A percentile compares a stretch with the other conserved stretches of the same genome.
Conservation (phyloP, 1,139 yeast species). For the Pichia sp. region DNA sequence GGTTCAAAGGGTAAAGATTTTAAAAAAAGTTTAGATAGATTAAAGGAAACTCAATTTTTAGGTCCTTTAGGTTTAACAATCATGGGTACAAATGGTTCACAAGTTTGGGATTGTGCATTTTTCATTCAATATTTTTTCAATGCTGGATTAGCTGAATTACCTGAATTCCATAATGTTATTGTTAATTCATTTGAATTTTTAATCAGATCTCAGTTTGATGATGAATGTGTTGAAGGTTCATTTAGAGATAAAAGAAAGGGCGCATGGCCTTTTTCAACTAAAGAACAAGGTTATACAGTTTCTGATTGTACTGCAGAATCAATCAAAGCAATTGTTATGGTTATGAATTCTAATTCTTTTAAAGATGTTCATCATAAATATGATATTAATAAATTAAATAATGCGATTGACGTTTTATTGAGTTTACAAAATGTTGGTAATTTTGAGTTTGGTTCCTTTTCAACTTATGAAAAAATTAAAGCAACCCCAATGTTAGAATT, state of each 20-base stretch:
- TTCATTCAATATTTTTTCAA: constrained; percentile 75
- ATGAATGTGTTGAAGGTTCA: constrained; percentile 70
- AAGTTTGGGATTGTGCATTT: constrained; percentile 95
- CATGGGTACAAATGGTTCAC: constrained; percentile 97
- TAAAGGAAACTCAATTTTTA: constrained; percentile 73
- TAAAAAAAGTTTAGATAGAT: constrained; percentile 47
- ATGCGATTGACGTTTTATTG: constrained; percentile 68
- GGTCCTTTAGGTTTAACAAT: constrained; percentile 89
- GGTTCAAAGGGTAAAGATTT: constrained; percentile 65
- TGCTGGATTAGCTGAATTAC: constrained; percentile 71
- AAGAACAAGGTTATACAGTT: constrained; percentile 93
- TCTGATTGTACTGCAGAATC: constrained; percentile 98
- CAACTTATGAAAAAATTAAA: constrained; percentile 83
- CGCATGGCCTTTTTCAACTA: constrained; percentile 97
- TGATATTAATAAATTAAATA: constrained; percentile 46
- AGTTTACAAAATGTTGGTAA: constrained; percentile 69
- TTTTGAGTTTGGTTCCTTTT: constrained; percentile 85
- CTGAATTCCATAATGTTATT: constrained; percentile 60
- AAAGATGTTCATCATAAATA: constrained; percentile 46
- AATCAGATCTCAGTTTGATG: constrained; percentile 76
- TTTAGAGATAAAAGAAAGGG: constrained; percentile 82
- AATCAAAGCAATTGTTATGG: constrained; percentile 89
- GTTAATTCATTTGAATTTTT: constrained; percentile 63
- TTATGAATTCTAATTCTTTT: constrained; percentile 55
- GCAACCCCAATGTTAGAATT: constrained; percentile 72